phyloP scores from a whole-genome alignment of 805 yeast genomes.

The Millerago galiae region DNA sequence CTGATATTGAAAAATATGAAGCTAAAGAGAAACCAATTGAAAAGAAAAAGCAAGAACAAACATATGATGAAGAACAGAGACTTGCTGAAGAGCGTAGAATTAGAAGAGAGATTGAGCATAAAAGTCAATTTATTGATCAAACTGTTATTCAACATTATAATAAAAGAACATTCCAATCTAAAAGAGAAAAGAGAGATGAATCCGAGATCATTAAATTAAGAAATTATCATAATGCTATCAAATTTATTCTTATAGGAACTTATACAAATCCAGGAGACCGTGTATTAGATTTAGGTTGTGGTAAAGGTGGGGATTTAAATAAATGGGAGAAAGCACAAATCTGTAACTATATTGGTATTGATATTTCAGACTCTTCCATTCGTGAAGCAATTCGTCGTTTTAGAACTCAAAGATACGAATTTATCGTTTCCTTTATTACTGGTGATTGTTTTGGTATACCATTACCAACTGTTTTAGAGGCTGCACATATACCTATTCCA shows the following conservation, averaged over 20 bases:
- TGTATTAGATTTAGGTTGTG: constrained; percentile 88
- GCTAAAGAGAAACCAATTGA: neutral
- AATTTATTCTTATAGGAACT: constrained; percentile 75
- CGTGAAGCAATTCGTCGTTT: constrained; percentile 79
- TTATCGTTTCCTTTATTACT: constrained; percentile 78
- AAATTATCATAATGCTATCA: constrained; percentile 87
- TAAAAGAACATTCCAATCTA: constrained; percentile 67
- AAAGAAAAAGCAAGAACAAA: neutral
- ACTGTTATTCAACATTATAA: constrained; percentile 83
- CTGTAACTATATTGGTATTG: constrained; percentile 81
- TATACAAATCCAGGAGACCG: constrained; percentile 48
- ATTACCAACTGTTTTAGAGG: constrained; percentile 62
- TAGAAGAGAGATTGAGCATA: constrained; percentile 23
- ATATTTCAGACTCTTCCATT: constrained; percentile 84
- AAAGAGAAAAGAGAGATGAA: constrained; percentile 51
- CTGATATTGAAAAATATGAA: constrained; percentile 6
- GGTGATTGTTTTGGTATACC: constrained; percentile 84
- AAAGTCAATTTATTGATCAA: constrained; percentile 39
- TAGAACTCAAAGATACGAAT: constrained; percentile 47
- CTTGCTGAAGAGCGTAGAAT: constrained; percentile 17
- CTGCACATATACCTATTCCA: constrained; percentile 52
- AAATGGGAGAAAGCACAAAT: constrained; percentile 77
- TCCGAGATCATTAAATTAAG: constrained; percentile 85
- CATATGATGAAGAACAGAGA: constrained; percentile 10
- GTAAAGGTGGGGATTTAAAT: constrained; percentile 95